Evolutionary conservation across 75 land plant genomes (phyloP), one percentile per base, ranked within the genome.

Genomic region (Azolla pinnata): DNA sequence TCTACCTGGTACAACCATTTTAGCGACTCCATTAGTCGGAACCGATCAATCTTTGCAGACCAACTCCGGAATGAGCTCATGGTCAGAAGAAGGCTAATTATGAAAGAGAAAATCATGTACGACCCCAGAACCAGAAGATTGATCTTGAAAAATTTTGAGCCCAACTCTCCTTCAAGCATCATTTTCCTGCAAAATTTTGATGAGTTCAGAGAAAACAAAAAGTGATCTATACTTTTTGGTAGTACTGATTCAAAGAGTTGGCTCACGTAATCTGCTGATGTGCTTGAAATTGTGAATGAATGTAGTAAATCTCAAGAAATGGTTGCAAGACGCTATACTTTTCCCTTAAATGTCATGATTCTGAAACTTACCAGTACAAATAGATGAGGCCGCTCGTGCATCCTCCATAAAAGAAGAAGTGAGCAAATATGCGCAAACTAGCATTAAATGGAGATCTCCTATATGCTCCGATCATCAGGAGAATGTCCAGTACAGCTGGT

Each of bases 1-100:
- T 44, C 4, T 60, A 95, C 99, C 91, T 95, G 82, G 65, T 89
- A 88, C 50, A 95, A 67, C 99, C 99, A 95, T 54, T 83, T 83
- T 21, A 95, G 70, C 57, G 81, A 81, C 56, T 77, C 91, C 61
- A 95, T 69, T 57, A 79, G 67, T 7, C 75, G 42, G 55, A 56
- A 65, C 29, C 74, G 75, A 28, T 83, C 91, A 26, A 75, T 78
- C 53, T 79, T 72, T 19, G 74, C 71, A 29, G 85, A 76, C 19
- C 80, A 73, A 4, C 33, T 44, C 24, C 83, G 88, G 27, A 77
- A 77, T 27, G 74, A 68, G 17, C 87, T 90, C 47, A 85, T 61
- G 31, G 77, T 79, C 16, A 85, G 60, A 3, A 85, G 64, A 59
- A 81, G 19, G 14, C 77, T 77, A 54, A 86, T 50, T 9, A 73